Conservation (phyloP, 352 stramenopile genomes). For the Phytophthora podocarpi region DNA sequence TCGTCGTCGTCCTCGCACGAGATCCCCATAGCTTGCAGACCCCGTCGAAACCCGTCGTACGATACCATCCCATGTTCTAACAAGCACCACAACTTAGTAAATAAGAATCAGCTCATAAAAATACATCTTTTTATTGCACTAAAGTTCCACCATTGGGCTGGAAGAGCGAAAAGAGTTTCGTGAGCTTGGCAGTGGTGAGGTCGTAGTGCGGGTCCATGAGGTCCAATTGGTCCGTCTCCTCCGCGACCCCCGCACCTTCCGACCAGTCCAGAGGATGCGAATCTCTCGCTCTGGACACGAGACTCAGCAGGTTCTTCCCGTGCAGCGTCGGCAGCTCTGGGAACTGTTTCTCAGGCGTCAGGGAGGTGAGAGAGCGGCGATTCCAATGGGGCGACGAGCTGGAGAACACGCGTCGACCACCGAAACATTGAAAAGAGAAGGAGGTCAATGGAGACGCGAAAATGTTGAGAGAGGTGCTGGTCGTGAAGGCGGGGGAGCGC, state of each 20-base stretch:
- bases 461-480: not conserved
- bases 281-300: slow-evolving; percentile 58
- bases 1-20: slow-evolving; percentile 60
- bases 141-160: slow-evolving; percentile 52
- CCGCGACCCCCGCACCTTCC: slow-evolving; percentile 39
- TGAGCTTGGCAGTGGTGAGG: slow-evolving; percentile 74
- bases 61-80: slow-evolving; percentile 63
- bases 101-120: slow-evolving; percentile 1
- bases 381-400: not conserved
- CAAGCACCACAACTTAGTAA: not conserved
- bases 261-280: slow-evolving; percentile 74
- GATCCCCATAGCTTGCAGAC: slow-evolving; percentile 81
- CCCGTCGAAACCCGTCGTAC: slow-evolving; percentile 77
- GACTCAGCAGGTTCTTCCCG: slow-evolving; percentile 66
- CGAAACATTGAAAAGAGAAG: not conserved
- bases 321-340: slow-evolving; percentile 47
- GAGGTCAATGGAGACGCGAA: too few species aligned
- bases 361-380: slow-evolving; percentile 16
- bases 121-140: not conserved
- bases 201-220: slow-evolving; percentile 89
- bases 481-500: not conserved
- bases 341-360: slow-evolving; percentile 11
- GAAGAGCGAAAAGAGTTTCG: slow-evolving; percentile 73
- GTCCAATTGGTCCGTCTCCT: slow-evolving; percentile 54
- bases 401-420: not conserved